Conservation (phyloP, 176 grass and related monocot genomes). For the Carex cristatella region DNA sequence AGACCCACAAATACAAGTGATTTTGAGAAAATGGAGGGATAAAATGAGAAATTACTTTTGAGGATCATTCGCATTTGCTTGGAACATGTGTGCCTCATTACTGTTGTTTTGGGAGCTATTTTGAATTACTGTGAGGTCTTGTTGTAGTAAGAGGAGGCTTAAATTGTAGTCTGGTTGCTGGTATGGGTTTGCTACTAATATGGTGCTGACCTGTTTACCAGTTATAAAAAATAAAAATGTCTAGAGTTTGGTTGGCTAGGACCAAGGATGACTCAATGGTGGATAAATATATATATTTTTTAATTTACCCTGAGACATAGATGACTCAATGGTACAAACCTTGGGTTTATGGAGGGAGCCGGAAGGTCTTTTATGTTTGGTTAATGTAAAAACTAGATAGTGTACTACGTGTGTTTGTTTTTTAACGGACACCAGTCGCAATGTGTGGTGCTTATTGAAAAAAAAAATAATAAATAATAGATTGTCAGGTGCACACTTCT, state of each 20-base stretch:
- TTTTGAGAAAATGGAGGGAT: background rate
- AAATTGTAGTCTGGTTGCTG: background rate
- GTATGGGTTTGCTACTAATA: background rate
- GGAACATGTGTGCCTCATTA: background rate
- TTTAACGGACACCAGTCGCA: background rate
- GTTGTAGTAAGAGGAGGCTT: background rate
- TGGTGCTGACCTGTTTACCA: background rate
- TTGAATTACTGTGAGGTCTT: background rate
- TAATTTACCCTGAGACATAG: background rate
- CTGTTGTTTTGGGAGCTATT: background rate
- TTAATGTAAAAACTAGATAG: background rate
- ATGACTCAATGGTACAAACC: background rate
- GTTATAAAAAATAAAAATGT: background rate
- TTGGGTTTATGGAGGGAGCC: background rate
- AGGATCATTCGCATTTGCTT: background rate
- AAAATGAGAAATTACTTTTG: background rate
- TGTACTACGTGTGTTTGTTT: background rate
- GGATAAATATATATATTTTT: background rate
- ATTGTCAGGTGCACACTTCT: background rate
- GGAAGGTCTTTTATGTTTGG: background rate
- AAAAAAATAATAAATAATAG: background rate
- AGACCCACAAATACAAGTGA: background rate
- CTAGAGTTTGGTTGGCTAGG: background rate
- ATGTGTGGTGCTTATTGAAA: background rate
- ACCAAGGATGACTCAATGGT: background rate